Base-by-base conservation (phyloP, 2,329 filamentous ascomycete species). In the Sclerotinia borealis region DNA sequence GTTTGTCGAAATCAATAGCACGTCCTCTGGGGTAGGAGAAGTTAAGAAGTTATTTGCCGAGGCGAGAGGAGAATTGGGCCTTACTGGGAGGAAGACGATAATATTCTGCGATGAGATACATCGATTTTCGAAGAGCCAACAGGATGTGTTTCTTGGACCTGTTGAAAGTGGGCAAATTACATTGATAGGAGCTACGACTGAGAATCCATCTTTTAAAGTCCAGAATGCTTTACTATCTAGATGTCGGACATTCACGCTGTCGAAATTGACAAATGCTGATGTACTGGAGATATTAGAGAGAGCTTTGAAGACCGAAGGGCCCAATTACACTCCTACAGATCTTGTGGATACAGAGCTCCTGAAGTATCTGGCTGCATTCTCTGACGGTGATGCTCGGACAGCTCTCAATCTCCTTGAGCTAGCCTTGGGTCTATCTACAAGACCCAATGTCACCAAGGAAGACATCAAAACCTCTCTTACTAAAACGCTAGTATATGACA, bases 1-100 rank as follows among this genome's bases (percentile, higher is more conserved):
- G 15, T 98, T 98, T 75, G 87, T 97, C 68, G 95, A 99, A 79
- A 93, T 98, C 78, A 97, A 96, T 76, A 93, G 92, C 66, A 97
- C 93, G 2, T 92, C 86, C 69, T 89, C 88, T 8, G 93, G 93
- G 1, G 90, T 98, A 22, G 87, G 84, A 29, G 93, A 98, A 75
- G 93, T 90, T 81, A 96, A 97, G 78, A 95, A 92, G 79, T 83
- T 97, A 61, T 97, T 98, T 72, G 79, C 81, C 27, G 92, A 97
- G 69, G 93, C 95, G 0, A 86, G 85, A 65, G 90, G 87, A 71
- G 95, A 98, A 74, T 78, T 92, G 52, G 79, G 81, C 1, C 79
- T 98, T 59, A 96, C 92, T 0, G 93, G 93, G 1, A 84, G 92
- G 66, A 93, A 91, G 77, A 98, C 95, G 0, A 96, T 99, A 67